These are phyloP conservation scores for Chenopodium quinoa DNA, from an alignment of 148 eudicot genomes.

Conservation along the genomic window DNA sequence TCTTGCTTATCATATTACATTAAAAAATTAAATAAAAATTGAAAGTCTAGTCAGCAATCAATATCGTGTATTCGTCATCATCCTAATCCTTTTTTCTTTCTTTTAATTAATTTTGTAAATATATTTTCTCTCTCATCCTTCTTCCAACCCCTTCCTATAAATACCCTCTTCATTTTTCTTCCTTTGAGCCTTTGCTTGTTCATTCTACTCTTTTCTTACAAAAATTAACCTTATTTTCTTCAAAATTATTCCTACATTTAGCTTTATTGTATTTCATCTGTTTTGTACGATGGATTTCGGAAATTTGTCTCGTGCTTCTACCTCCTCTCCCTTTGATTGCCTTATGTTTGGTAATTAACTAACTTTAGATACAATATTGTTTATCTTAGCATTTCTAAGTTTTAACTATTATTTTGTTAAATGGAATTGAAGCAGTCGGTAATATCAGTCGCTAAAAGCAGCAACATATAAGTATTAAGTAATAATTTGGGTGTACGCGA, in stretches of 20 bases:
- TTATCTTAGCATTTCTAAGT: not conserved
- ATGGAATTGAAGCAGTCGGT: too few relatives aligned
- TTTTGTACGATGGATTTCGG: conserved; percentile 43
- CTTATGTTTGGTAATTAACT: conserved; percentile 52
- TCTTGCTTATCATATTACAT: not conserved
- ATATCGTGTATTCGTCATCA: not conserved
- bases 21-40: not conserved
- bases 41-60: conserved; percentile 30
- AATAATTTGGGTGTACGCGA: too few relatives aligned
- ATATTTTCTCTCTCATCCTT: not conserved
- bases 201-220: not conserved
- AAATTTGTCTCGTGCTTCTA: conserved; percentile 37
- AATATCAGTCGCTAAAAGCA: too few relatives aligned
- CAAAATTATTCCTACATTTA: not conserved
- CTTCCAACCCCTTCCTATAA: conserved; percentile 18
- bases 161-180: conserved; percentile 10
- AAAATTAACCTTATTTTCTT: not conserved
- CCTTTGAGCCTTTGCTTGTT: not conserved
- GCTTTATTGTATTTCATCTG: not conserved
- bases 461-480: too few relatives aligned
- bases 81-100: not conserved
- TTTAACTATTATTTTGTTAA: not conserved
- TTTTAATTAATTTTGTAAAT: not conserved
- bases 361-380: not conserved
- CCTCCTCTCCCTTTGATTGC: conserved; percentile 63